Base-by-base conservation (phyloP, 805 yeast species). In the Ogataea siamensis region DNA sequence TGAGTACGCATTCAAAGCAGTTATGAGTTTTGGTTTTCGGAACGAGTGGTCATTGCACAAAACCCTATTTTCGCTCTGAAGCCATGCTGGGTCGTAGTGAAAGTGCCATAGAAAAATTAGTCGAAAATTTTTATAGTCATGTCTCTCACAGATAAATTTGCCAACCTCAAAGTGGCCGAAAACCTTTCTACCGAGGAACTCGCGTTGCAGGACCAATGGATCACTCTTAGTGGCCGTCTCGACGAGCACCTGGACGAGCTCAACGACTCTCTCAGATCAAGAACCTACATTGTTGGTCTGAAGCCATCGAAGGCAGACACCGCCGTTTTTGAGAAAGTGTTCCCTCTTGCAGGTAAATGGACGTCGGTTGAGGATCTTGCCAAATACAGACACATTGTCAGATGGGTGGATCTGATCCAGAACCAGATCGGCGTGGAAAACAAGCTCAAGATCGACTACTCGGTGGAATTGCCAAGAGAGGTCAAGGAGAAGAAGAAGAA, bases 331-430 rank as follows among this genome's bases (percentile, higher is more conserved):
- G 79, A 80, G 35, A 68, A 76, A 23, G 79, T 80, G 24, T 67
- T 78, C 53, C 84, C 88, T 32, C 45, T 76, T 26, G 77, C 83
- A 26, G 66, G 68, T 37, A 64, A 70, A 44, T 76, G 86, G 75
- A 64, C 73, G 16, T 58, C 76, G 8, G 51, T 60, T 30, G 79
- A 75, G 23, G 76, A 80, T 27, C 64, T 80, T 49, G 78, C 81
- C 32, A 63, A 71, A 32, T 69, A 70, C 61, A 84, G 97, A 74
- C 97, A 91, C 64, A 71, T 91, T 42, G 66, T 87, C 45, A 83
- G 99, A 74, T 93, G 98, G 98, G 76, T 78, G 16, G 97, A 89
- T 54, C 75, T 86, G 51, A 66, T 93, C 43, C 98, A 93, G 68
- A 76, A 80, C 55, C 67, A 80, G 32, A 51, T 55, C 13, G 71